These are phyloP conservation scores for Sordariomycetes sp. DNA, from an alignment of 2,329 filamentous ascomycete genomes.

Conservation along the genomic window DNA sequence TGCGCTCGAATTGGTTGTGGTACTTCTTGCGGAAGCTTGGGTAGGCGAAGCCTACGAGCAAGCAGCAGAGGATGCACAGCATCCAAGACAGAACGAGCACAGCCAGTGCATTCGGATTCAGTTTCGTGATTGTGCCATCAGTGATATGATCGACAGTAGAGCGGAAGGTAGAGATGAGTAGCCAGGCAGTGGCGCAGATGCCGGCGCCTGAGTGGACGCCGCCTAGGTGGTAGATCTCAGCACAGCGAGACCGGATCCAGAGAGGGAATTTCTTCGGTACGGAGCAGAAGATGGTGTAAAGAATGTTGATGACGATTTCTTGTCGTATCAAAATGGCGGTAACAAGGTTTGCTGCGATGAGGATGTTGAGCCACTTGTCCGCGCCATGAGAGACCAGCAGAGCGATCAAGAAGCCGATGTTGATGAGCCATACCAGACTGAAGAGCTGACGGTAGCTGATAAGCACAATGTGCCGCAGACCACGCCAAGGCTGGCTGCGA, in stretches of 20 bases:
- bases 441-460: conserved; percentile 49
- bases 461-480: conserved; percentile 33
- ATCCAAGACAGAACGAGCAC: conserved; percentile 39
- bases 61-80: conserved; percentile 40
- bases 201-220: conserved; percentile 42
- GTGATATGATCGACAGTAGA: conserved; percentile 23
- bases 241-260: conserved; percentile 34
- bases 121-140: conserved; percentile 14
- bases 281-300: conserved; percentile 37
- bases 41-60: conserved; percentile 49
- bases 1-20: conserved; percentile 57
- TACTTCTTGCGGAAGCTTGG: conserved; percentile 45
- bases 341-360: conserved; percentile 38
- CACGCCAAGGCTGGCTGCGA: conserved; percentile 25
- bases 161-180: conserved; percentile 30
- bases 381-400: conserved; percentile 25
- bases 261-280: conserved; percentile 36
- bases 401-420: conserved; percentile 35
- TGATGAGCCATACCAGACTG: conserved; percentile 39
- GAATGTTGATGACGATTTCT: conserved; percentile 40
- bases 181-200: conserved; percentile 38
- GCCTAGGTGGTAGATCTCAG: conserved; percentile 43
- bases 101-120: conserved; percentile 25
- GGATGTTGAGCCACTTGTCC: conserved; percentile 27
- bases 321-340: conserved; percentile 43